Percentiles rank a stretch among this genome's conserved stretches.
Conservation (phyloP, 495 filamentous ascomycete species). For the Chaetomium fimeti region DNA sequence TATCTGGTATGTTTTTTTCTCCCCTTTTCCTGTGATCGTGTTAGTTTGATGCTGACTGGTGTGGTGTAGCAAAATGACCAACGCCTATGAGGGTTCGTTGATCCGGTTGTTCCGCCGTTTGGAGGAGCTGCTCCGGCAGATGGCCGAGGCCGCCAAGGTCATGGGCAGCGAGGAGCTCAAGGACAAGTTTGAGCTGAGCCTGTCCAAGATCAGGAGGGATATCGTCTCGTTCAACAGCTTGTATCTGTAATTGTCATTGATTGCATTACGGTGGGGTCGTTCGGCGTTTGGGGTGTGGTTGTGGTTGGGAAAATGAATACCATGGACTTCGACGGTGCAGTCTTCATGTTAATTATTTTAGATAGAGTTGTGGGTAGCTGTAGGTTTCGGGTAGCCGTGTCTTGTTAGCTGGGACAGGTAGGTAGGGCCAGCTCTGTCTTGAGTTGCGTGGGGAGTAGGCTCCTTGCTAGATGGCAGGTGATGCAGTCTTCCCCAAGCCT, state of each 20-base stretch:
- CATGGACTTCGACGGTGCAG: slow-evolving; percentile 8
- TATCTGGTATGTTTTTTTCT: slow-evolving; percentile 70
- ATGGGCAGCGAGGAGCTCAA: slow-evolving; percentile 96
- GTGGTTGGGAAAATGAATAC: slow-evolving; percentile 12
- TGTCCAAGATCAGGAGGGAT: slow-evolving; percentile 82
- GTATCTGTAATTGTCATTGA: slow-evolving; percentile 60
- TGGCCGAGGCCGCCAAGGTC: slow-evolving; percentile 93
- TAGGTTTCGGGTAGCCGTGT: background rate
- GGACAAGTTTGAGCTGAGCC: slow-evolving; percentile 79
- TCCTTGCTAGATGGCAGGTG: background rate
- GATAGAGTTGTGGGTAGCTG: background rate
- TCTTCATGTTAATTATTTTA: slow-evolving; percentile 2
- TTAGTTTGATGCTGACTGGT: background rate
- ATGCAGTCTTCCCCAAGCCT: background rate
- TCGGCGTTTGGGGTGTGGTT: slow-evolving; percentile 10
- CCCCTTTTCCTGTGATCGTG: background rate
- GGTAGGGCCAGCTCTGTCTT: background rate
- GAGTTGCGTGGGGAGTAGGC: background rate
- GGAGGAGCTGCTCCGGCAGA: slow-evolving; percentile 94
- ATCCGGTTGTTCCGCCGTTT: slow-evolving; percentile 94
- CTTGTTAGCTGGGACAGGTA: background rate
- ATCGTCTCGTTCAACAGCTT: slow-evolving; percentile 91
- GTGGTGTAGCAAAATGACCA: slow-evolving; percentile 85
- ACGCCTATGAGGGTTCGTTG: slow-evolving; percentile 92
- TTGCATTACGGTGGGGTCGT: slow-evolving; percentile 2